phyloP scores from a whole-genome alignment of 179 eudicot genomes.

The Amaranthus tricolor region DNA sequence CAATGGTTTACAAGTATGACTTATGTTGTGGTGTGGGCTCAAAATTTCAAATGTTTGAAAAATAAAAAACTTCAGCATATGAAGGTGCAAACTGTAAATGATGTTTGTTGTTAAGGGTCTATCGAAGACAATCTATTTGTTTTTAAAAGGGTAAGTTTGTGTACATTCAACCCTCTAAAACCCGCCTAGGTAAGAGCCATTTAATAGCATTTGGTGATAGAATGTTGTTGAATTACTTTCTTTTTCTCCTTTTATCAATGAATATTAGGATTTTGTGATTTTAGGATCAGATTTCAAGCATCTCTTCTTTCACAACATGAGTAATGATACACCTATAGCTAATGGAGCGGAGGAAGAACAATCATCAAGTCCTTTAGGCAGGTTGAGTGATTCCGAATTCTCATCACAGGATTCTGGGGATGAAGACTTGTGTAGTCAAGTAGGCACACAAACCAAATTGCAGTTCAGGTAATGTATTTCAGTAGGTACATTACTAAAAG shows the following conservation, averaged over 20 bases:
- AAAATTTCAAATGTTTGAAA: too few relatives aligned
- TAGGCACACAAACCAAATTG: conserved; percentile 39
- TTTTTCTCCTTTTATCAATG: not conserved
- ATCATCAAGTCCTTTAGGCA: conserved; percentile 31
- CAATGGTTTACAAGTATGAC: too few relatives aligned
- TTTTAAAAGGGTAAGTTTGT: too few relatives aligned
- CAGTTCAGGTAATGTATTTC: conserved; percentile 42
- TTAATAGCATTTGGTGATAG: too few relatives aligned
- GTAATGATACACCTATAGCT: not conserved
- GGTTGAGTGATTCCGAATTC: conserved; percentile 41
- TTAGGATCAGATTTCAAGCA: not conserved
- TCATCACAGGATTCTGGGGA: conserved; percentile 39
- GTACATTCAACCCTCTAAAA: too few relatives aligned
- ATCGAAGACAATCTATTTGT: too few relatives aligned
- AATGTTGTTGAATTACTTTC: not conserved
- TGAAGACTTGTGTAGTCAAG: conserved; percentile 35
- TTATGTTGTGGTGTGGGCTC: too few relatives aligned
- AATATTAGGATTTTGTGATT: not conserved
- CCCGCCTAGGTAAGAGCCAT: too few relatives aligned
- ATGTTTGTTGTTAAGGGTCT: too few relatives aligned
- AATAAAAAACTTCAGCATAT: too few relatives aligned
- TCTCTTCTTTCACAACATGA: not conserved
- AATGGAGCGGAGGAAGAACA: not conserved
- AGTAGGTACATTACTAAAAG: not conserved
- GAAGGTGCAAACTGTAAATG: too few relatives aligned